Conservation (phyloP, 495 filamentous ascomycete genomes). For the Antarctomyces pellizariae region DNA sequence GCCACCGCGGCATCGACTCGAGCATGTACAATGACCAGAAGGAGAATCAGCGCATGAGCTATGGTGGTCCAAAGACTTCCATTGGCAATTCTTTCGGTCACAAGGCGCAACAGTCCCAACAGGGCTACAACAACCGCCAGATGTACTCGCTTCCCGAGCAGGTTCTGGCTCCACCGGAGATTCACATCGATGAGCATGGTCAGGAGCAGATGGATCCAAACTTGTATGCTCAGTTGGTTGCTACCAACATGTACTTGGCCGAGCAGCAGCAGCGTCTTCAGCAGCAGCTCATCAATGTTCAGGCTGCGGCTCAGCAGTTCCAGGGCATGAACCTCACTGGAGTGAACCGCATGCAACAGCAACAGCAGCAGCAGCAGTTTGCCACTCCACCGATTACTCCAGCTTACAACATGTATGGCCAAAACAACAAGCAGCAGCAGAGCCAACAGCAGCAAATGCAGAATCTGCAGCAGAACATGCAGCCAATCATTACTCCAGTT, state of each 20-base stretch:
- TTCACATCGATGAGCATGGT: conserved; percentile 42
- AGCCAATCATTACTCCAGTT: conserved; percentile 44
- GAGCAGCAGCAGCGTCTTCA: conserved; percentile 71
- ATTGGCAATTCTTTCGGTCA: conserved; percentile 17
- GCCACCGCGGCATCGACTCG: conserved; percentile 16
- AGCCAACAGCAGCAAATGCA: conserved; percentile 47
- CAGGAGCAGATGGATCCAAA: conserved; percentile 56
- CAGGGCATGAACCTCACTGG: conserved; percentile 39
- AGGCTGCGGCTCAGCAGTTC: conserved; percentile 49
- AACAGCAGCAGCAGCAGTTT: conserved; percentile 19
- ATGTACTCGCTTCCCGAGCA: conserved; percentile 58
- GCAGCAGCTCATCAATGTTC: conserved; percentile 30
- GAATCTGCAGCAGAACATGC: conserved; percentile 49
- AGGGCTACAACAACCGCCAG: conserved; percentile 27
- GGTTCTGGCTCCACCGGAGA: conserved; percentile 59
- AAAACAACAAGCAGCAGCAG: conserved; percentile 46
- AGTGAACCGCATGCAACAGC: conserved; percentile 16
- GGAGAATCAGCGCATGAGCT: conserved; percentile 11
- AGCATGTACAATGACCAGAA: conserved; percentile 24
- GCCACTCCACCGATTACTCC: conserved; percentile 18
- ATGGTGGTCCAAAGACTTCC: conserved; percentile 28
- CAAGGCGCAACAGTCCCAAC: conserved; percentile 20
- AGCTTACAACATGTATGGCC: conserved; percentile 17
- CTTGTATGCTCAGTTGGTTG: conserved; percentile 59
- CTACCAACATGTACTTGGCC: conserved; percentile 64